Evolutionary conservation across 2,329 filamentous ascomycete species (phyloP).

Genomic region (Lasiodiplodia sp.): DNA sequence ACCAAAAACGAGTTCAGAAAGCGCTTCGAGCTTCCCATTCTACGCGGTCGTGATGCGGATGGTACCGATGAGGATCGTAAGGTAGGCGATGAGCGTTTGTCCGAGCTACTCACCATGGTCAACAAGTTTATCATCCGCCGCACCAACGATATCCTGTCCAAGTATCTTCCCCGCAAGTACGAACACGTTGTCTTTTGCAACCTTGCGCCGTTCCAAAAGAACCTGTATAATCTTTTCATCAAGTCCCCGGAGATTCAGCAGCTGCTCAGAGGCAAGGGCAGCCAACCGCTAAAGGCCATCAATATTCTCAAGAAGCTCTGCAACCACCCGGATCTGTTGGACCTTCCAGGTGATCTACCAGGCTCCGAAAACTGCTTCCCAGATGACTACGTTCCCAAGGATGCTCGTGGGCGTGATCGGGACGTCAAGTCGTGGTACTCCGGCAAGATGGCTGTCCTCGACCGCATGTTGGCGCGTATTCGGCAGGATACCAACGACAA

Average conservation of each 20-base stretch:
- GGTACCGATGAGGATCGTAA: slow-evolving; percentile 83
- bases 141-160: slow-evolving; percentile 97
- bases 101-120: slow-evolving; percentile 81
- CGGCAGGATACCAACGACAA: slow-evolving; percentile 97
- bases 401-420: slow-evolving; percentile 84
- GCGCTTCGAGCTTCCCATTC: slow-evolving; percentile 89
- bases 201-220: slow-evolving; percentile 88
- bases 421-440: slow-evolving; percentile 96
- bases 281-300: slow-evolving; percentile 95
- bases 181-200: slow-evolving; percentile 99
- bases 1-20: slow-evolving; percentile 92
- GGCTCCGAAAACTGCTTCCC: slow-evolving; percentile 84
- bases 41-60: slow-evolving; percentile 88
- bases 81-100: slow-evolving; percentile 82
- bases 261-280: slow-evolving; percentile 89
- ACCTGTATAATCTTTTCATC: slow-evolving; percentile 96
- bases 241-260: slow-evolving; percentile 94
- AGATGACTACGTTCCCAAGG: slow-evolving; percentile 86
- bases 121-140: slow-evolving; percentile 99
- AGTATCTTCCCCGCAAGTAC: slow-evolving; percentile 97
- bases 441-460: slow-evolving; percentile 98
- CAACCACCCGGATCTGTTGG: slow-evolving; percentile 94
- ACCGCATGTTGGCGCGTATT: slow-evolving; percentile 95
- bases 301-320: slow-evolving; percentile 97
- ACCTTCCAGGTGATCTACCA: slow-evolving; percentile 81